Conservation (phyloP, 1,284 basidiomycete species). For the Ganoderma lucidum region DNA sequence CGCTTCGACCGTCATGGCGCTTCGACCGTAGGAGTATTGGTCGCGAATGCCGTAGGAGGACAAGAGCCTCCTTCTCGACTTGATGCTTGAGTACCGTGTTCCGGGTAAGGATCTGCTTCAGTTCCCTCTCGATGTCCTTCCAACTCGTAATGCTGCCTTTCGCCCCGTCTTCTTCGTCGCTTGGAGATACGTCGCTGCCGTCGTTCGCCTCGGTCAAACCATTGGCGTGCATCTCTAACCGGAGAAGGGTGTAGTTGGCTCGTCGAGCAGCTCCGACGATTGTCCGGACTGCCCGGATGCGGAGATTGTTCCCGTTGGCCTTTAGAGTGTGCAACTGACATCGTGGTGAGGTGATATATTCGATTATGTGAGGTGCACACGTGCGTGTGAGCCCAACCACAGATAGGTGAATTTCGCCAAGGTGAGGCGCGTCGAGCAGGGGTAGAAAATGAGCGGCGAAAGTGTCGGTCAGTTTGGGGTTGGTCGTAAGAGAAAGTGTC, state of each 20-base stretch:
- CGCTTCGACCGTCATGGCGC: not conserved
- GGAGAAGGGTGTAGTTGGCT: conserved; percentile 58
- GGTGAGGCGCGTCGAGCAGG: conserved; percentile 51
- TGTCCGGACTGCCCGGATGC: conserved; percentile 50
- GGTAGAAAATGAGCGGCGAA: conserved; percentile 62
- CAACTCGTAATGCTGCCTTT: conserved; percentile 34
- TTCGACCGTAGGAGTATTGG: conserved; percentile 51
- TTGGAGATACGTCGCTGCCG: conserved; percentile 37
- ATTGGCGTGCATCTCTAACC: conserved; percentile 62
- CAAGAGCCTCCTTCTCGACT: conserved; percentile 58
- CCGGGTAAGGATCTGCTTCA: conserved; percentile 52
- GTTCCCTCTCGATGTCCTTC: conserved; percentile 48
- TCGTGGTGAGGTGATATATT: conserved; percentile 60
- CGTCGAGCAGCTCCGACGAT: conserved; percentile 55
- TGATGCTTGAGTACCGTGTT: conserved; percentile 57
- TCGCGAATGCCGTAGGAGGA: conserved; percentile 60
- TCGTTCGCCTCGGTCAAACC: conserved; percentile 37
- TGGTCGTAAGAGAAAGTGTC: conserved; percentile 53
- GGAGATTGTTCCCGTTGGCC: conserved; percentile 65
- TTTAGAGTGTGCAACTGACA: conserved; percentile 60
- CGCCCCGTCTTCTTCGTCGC: conserved; percentile 36
- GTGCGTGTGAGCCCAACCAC: conserved; percentile 56
- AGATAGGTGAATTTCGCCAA: conserved; percentile 65
- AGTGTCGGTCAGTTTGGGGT: conserved; percentile 52
- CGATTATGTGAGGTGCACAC: conserved; percentile 53